Percentiles rank a stretch among this genome's conserved stretches.
These are phyloP conservation scores for Hysterangium stoloniferum DNA, from an alignment of 768 basidiomycete species.

Conservation along the genomic window DNA sequence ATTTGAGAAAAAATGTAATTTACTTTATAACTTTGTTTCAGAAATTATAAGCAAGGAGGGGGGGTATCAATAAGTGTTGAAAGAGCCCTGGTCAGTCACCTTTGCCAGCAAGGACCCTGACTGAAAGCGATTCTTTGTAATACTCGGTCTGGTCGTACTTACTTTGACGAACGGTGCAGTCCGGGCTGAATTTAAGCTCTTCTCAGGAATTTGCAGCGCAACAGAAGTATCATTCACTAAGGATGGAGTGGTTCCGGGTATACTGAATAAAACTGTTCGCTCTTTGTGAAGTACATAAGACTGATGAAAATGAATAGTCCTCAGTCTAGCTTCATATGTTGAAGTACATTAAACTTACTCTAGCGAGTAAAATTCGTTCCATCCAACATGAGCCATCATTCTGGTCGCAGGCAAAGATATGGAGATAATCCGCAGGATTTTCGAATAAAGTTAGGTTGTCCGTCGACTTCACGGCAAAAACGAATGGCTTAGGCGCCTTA, in stretches of 20 bases:
- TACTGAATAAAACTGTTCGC: conserved; percentile 55
- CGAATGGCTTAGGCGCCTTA: conserved; percentile 77
- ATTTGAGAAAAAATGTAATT: too few species aligned
- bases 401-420: conserved; percentile 73
- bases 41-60: background rate
- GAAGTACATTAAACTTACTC: conserved; percentile 45
- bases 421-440: conserved; percentile 79
- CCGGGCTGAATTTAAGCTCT: conserved; percentile 24
- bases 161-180: conserved; percentile 39
- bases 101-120: conserved; percentile 69
- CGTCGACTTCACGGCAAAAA: conserved; percentile 83
- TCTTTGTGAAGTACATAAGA: conserved; percentile 82
- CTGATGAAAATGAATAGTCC: conserved; percentile 29
- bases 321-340: background rate
- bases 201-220: conserved; percentile 32
- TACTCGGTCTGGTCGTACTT: conserved; percentile 18
- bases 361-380: conserved; percentile 71
- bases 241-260: conserved; percentile 17
- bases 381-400: conserved; percentile 73
- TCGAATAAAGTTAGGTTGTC: conserved; percentile 85
- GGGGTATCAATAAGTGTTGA: background rate
- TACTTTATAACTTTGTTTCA: too few species aligned
- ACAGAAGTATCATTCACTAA: conserved; percentile 22
- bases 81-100: conserved; percentile 17
- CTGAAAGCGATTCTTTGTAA: conserved; percentile 41